phyloP scores from a whole-genome alignment of 768 basidiomycete species.

The Kwoniella newhampshirensis region DNA sequence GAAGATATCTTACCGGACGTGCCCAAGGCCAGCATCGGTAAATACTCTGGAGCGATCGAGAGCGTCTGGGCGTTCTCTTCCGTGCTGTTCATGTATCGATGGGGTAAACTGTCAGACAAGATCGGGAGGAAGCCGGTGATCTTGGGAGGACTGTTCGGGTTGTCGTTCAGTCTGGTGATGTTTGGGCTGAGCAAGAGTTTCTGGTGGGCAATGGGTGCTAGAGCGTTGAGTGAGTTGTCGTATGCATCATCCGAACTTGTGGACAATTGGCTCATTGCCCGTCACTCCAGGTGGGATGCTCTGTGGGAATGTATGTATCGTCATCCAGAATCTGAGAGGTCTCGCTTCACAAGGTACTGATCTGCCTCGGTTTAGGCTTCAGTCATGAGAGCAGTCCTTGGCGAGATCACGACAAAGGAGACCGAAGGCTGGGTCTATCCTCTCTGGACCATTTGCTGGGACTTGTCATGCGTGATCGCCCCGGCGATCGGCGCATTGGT shows the following conservation, averaged over 20 bases:
- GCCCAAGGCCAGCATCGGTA: constrained; percentile 21
- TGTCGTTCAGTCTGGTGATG: constrained; percentile 13
- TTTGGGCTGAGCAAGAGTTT: constrained; percentile 27
- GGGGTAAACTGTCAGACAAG: constrained; percentile 29
- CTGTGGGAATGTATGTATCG: constrained; percentile 2
- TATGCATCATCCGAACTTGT: no score
- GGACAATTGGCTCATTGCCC: background rate
- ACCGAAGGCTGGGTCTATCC: constrained; percentile 31
- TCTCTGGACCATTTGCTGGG: constrained; percentile 29
- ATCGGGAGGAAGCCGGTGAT: constrained; percentile 33
- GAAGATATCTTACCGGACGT: constrained; percentile 24
- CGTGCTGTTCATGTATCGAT: constrained; percentile 29
- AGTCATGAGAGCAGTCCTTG: constrained; percentile 28
- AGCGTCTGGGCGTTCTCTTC: constrained; percentile 18
- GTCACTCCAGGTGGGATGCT: background rate
- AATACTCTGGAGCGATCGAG: constrained; percentile 30
- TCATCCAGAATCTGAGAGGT: no score
- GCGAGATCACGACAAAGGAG: constrained; percentile 28
- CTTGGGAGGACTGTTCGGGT: constrained; percentile 21
- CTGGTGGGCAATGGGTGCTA: constrained; percentile 25
- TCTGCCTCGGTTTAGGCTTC: constrained; percentile 12
- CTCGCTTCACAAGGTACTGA: background rate
- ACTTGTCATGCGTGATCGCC: constrained; percentile 25
- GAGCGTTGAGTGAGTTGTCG: constrained; percentile 20
- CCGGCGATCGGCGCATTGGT: constrained; percentile 24